A percentile compares a stretch with the other conserved stretches of the same genome.
phyloP scores from a whole-genome alignment of 1,284 basidiomycete species.

The Farysia itapuensis region DNA sequence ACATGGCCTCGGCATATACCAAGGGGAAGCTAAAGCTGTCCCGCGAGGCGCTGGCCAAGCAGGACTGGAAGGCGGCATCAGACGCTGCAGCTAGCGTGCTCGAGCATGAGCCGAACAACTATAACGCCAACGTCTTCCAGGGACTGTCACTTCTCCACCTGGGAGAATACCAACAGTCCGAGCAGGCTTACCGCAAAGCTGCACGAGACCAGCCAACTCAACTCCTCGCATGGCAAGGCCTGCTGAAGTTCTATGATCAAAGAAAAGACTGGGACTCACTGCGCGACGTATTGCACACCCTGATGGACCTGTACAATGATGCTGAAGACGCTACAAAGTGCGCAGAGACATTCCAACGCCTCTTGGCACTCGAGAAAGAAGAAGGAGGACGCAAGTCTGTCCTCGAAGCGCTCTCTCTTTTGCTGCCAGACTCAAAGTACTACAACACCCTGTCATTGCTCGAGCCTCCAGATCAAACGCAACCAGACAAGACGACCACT shows the following conservation, averaged over 20 bases:
- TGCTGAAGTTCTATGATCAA: conserved; percentile 60
- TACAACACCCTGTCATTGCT: conserved; percentile 70
- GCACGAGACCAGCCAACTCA: conserved; percentile 55
- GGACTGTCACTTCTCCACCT: conserved; percentile 49
- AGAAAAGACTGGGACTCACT: conserved; percentile 54
- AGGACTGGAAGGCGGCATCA: conserved; percentile 38
- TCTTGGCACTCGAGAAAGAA: conserved; percentile 69
- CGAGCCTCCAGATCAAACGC: conserved; percentile 74
- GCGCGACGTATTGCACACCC: conserved; percentile 43
- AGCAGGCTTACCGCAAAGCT: conserved; percentile 57
- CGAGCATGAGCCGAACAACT: conserved; percentile 51
- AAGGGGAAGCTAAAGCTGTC: conserved; percentile 52
- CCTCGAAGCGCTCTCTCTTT: conserved; percentile 66
- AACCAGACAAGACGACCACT: conserved; percentile 65
- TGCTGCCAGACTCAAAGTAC: conserved; percentile 75
- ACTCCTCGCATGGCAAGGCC: conserved; percentile 60
- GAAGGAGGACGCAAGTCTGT: conserved; percentile 62
- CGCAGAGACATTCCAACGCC: conserved; percentile 75
- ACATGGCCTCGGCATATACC: conserved; percentile 34
- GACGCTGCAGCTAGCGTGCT: conserved; percentile 39
- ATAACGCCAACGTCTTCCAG: conserved; percentile 55
- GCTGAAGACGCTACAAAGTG: conserved; percentile 72
- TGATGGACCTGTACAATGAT: conserved; percentile 52
- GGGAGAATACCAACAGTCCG: conserved; percentile 33
- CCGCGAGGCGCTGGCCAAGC: conserved; percentile 43